Base-by-base conservation (phyloP, 1,284 basidiomycete species). In the Malassezia furfur region DNA sequence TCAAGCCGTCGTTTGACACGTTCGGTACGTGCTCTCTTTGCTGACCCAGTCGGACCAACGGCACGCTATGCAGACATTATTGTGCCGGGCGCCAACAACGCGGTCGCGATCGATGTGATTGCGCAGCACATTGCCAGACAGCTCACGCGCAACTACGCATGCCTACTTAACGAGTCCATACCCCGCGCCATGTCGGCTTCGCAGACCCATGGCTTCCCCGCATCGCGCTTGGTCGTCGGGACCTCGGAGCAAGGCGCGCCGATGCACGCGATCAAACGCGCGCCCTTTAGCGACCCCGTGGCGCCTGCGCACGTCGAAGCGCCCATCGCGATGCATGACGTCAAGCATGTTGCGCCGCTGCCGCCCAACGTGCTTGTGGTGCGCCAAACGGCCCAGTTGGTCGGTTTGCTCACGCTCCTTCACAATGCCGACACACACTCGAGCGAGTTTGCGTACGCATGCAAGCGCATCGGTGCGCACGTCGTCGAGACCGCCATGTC, bases 101-200 rank as follows among this genome's bases (percentile, higher is more conserved):
- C 15, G 12, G 73, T 79, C 0, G 91, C 93, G 4, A 91, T 96
- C 57, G 90, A 94, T 52, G 80, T 98, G 19, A 90, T 98, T 53
- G 84, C 86, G 21, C 90, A 88, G 1, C 93, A 96, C 72, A 84
- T 96, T 60, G 83, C 85, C 48, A 82, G 85, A 43, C 85, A 96
- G 75, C 81, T 96, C 22, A 34, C 22, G 6, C 50, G 43, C 35
- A 43, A 6, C 10, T 34, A 47, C 15, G 10, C 45, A 12, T 32
- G 28, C 30, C 45, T 34, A 14, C 31, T 47, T 11, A 30, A 28
- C 15, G 17, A 14, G 14, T 45, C 25, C 22, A 45, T 32, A 28
- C 45, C 45, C 3, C 15, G 25, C 11, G 22, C 25, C 2, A 45
- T 30, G 15, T 12, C 32, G 15, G 19, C 28, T 2, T 10, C 15